Evolutionary conservation across 2,329 filamentous ascomycete genomes (phyloP), one percentile per base, ranked within the genome.

Genomic region (Talaromyces funiculosus): DNA sequence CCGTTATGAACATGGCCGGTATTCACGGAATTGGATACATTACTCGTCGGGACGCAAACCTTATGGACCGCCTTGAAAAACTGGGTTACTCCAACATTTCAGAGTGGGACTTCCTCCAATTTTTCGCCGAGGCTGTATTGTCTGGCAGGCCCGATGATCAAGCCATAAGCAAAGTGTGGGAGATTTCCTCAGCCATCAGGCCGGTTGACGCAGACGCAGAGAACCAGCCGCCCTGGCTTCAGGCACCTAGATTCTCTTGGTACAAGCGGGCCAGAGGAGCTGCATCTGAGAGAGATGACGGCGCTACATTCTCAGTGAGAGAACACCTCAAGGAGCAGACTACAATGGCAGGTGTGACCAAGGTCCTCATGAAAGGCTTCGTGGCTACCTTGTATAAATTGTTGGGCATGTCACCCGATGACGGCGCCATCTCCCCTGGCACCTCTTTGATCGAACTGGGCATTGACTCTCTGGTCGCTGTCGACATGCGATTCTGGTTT

Each of bases 51-150:
- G 26, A 35, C 22, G 20, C 45, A 59, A 53, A 53, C 12, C 42
- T 53, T 31, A 45, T 40, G 22, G 59, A 56, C 5, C 38, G 22
- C n/a, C 53, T 53, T 24, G 29, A 40, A 8, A 38, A 29, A 10
- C 22, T 57, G 9, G 47, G 26, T 26, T 53, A 35, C 16, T 18
- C n/a, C 6, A 26, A 33, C 18, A 73, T 83, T 12, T 81, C 80
- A 1, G 81, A 83, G 67, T 72, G 74, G 4, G 80, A 82, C 60
- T 66, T 83, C 16, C 80, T 82, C 64, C 77, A 81, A 64, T 77
- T 81, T 71, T 80, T 83, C 61, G 72, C 81, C 7, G 81, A 84
- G 65, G 79, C 80, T 7, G 77, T 84, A 26, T 66, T 73, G 0
- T 74, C 75, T 0, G 79, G 80, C 4, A 70, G 68, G 6, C 75